Conservation (phyloP, 371 early-diverging fungal species). For the Parasitella parasitica region DNA sequence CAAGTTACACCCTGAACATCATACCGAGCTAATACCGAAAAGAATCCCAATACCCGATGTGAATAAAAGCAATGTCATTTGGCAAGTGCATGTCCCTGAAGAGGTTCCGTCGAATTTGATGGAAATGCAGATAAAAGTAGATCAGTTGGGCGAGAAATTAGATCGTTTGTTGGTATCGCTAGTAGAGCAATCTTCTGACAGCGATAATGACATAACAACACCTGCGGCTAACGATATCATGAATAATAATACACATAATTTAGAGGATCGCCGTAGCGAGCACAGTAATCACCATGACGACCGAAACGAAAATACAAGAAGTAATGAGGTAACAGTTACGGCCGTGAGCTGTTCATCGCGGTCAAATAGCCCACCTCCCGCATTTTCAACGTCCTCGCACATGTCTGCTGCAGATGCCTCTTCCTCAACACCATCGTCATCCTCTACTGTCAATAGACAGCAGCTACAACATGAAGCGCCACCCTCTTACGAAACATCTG, state of each 20-base stretch:
- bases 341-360: not conserved
- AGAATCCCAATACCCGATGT: constrained; percentile 28
- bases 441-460: not conserved
- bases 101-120: not conserved
- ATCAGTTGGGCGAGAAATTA: constrained; percentile 26
- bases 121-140: constrained; percentile 32
- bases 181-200: not conserved
- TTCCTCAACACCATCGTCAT: not conserved
- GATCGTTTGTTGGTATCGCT: constrained; percentile 1
- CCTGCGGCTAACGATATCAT: not conserved
- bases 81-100: constrained; percentile 41
- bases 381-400: constrained; percentile 18
- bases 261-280: not conserved
- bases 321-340: not conserved
- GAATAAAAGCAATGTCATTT: constrained; percentile 14
- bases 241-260: not conserved
- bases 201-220: not conserved
- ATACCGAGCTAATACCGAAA: constrained; percentile 28
- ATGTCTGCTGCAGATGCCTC: constrained; percentile 1
- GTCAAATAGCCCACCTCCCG: constrained; percentile 34
- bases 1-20: constrained; percentile 23
- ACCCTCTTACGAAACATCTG: constrained; percentile 51
- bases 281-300: not conserved
- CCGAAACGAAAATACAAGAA: not conserved
- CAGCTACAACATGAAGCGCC: constrained; percentile 27